Evolutionary conservation across 1,139 yeast species (phyloP).

Genomic region (Scheffersomyces segobiensis): DNA sequence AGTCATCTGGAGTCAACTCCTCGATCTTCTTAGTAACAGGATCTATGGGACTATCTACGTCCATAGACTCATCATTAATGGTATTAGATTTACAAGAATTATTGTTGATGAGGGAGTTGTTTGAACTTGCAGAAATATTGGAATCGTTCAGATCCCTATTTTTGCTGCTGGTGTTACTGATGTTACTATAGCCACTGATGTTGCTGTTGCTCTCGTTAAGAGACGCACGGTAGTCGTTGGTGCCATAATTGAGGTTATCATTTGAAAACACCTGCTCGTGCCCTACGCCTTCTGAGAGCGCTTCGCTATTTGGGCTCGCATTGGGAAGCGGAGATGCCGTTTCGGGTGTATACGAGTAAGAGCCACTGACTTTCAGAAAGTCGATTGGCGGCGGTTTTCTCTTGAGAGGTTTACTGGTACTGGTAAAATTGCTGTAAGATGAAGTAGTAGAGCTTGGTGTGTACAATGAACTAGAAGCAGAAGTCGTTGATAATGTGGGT

Average conservation of each 20-base stretch:
- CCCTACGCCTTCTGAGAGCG: background rate
- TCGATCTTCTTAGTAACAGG: slow-evolving; percentile 30
- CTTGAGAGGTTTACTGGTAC: slow-evolving; percentile 21
- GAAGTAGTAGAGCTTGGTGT: slow-evolving; percentile 6
- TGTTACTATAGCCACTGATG: background rate
- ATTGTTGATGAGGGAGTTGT: background rate
- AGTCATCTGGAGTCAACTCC: slow-evolving; percentile 71
- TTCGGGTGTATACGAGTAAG: slow-evolving; percentile 20
- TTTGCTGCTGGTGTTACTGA: background rate
- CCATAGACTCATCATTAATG: background rate
- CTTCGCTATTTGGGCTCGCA: background rate
- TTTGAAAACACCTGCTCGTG: background rate
- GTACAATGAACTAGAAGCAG: slow-evolving; percentile 8
- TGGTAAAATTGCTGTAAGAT: slow-evolving; percentile 1
- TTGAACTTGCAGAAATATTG: background rate
- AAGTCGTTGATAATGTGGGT: slow-evolving; percentile 5
- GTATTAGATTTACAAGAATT: background rate
- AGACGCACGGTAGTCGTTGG: too few relatives aligned
- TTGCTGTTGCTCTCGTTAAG: background rate
- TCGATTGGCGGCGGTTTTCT: slow-evolving; percentile 49
- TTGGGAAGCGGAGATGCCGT: slow-evolving; percentile 5
- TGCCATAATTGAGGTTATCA: background rate
- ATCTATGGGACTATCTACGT: background rate
- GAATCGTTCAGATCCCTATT: background rate
- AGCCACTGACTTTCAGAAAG: slow-evolving; percentile 36